Conservation (phyloP, 2,329 filamentous ascomycete genomes). For the Calonectria multiphialidica region DNA sequence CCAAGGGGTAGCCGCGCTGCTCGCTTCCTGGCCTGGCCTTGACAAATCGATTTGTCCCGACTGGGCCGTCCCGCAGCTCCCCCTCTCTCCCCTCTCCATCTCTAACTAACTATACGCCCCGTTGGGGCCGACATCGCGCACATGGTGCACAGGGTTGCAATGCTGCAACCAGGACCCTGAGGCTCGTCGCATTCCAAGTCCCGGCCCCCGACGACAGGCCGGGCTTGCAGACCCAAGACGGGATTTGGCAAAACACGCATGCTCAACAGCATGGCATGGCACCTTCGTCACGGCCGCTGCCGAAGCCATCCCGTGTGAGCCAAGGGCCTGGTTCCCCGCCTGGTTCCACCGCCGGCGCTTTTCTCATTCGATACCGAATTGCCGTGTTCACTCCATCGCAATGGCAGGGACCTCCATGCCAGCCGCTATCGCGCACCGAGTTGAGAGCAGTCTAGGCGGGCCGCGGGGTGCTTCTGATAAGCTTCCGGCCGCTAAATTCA, state of each 20-base stretch:
- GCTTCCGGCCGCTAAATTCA: slow-evolving; percentile 24
- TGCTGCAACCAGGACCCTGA: slow-evolving; percentile 16
- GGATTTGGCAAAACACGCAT: background rate
- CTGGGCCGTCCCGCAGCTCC: slow-evolving; percentile 8
- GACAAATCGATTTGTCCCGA: slow-evolving; percentile 23
- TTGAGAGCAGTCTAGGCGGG: slow-evolving; percentile 6
- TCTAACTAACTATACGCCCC: background rate
- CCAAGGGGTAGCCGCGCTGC: slow-evolving; percentile 9
- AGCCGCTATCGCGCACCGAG: slow-evolving; percentile 22
- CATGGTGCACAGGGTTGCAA: background rate
- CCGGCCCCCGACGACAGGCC: background rate
- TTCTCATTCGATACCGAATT: slow-evolving; percentile 22
- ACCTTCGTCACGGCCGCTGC: slow-evolving; percentile 3
- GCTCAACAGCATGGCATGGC: background rate
- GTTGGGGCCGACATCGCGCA: slow-evolving; percentile 18
- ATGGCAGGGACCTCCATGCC: background rate
- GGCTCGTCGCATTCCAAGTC: background rate
- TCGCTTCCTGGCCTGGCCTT: background rate
- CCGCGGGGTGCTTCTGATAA: slow-evolving; percentile 31
- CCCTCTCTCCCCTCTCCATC: background rate
- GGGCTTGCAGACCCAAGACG: background rate
- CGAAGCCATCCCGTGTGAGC: slow-evolving; percentile 8
- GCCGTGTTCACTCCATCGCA: slow-evolving; percentile 2
- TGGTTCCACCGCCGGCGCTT: slow-evolving; percentile 2
- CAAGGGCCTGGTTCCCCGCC: background rate